Percentiles rank a stretch among this genome's conserved stretches.
phyloP scores from a whole-genome alignment of 106 monocot species.

The Alisma plantagoaquatica region DNA sequence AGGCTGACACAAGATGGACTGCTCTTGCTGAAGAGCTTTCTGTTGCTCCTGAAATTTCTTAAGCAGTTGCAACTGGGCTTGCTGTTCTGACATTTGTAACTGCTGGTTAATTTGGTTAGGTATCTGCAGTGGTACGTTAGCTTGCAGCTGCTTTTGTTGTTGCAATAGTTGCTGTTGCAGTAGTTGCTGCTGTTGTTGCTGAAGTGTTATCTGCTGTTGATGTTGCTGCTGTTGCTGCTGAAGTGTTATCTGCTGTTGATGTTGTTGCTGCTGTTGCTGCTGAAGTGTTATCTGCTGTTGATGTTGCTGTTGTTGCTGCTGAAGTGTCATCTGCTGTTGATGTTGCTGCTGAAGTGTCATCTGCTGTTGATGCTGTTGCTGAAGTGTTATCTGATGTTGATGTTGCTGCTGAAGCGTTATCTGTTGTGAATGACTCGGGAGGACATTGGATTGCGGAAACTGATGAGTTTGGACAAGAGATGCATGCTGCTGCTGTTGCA shows the following conservation, averaged over 20 bases:
- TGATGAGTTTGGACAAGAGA: constrained; percentile 11
- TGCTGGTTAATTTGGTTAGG: constrained; percentile 38
- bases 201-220: too few relatives aligned
- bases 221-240: constrained; percentile 20
- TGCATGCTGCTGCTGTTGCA: background rate
- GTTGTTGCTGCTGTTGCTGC: constrained; percentile 6
- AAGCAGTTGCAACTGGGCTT: constrained; percentile 49
- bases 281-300: constrained; percentile 6
- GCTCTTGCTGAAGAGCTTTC: constrained; percentile 45
- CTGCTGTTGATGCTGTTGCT: constrained; percentile 15
- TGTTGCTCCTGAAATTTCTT: constrained; percentile 60
- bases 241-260: constrained; percentile 13
- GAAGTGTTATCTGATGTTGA: constrained; percentile 11
- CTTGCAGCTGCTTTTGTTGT: constrained; percentile 43
- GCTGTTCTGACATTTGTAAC: constrained; percentile 47
- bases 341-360: constrained; percentile 30
- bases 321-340: constrained; percentile 12
- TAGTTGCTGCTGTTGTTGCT: constrained; percentile 24
- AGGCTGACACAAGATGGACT: constrained; percentile 31
- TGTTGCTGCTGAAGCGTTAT: constrained; percentile 11
- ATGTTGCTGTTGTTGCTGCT: constrained; percentile 26
- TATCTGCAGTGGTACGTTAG: constrained; percentile 31
- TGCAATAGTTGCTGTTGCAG: constrained; percentile 6
- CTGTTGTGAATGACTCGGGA: constrained; percentile 10
- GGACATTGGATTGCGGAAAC: constrained; percentile 13